These are phyloP conservation scores for Colletotrichum melonis DNA, from an alignment of 2,329 filamentous ascomycete species.

Conservation along the genomic window DNA sequence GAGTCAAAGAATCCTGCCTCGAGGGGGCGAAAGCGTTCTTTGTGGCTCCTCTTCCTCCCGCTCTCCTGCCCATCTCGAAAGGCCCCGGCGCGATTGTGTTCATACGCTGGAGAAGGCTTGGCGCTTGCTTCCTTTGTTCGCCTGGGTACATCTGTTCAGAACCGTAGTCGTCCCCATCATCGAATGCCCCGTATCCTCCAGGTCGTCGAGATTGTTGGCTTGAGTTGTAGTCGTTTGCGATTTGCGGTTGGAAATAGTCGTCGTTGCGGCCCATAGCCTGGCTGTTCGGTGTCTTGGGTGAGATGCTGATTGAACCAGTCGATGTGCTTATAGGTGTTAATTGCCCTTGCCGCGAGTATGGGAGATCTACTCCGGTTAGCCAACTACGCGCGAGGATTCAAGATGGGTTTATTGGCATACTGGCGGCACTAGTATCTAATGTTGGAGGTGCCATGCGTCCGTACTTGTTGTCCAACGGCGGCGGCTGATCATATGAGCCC, in stretches of 20 bases:
- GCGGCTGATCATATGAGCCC: slow-evolving; percentile 41
- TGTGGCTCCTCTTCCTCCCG: slow-evolving; percentile 42
- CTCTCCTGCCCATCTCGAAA: slow-evolving; percentile 63
- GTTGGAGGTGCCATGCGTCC: slow-evolving; percentile 55
- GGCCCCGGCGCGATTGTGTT: slow-evolving; percentile 75
- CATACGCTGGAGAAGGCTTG: slow-evolving; percentile 68
- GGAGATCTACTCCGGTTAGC: slow-evolving; percentile 61
- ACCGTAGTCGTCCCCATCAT: slow-evolving; percentile 49
- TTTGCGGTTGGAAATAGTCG: slow-evolving; percentile 59
- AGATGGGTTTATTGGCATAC: slow-evolving; percentile 49
- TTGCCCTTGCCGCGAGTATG: slow-evolving; percentile 66
- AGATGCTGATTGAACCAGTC: slow-evolving; percentile 69
- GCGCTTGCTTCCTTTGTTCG: slow-evolving; percentile 52
- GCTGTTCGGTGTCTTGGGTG: slow-evolving; percentile 68
- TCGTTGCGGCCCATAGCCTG: slow-evolving; percentile 55
- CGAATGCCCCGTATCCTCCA: slow-evolving; percentile 62
- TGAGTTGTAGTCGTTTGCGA: slow-evolving; percentile 54
- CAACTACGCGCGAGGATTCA: neutral
- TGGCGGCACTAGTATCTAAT: slow-evolving; percentile 64
- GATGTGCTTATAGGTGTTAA: slow-evolving; percentile 73
- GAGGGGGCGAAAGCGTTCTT: slow-evolving; percentile 47
- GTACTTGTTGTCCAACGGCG: slow-evolving; percentile 48
- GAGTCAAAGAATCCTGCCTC: slow-evolving; percentile 40
- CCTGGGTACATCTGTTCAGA: slow-evolving; percentile 58
- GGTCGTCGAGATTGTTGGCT: slow-evolving; percentile 54